Evolutionary conservation across 208 protist genomes (phyloP), one percentile per base, ranked within the genome.

Genomic region (Leishmania tarentolae): DNA sequence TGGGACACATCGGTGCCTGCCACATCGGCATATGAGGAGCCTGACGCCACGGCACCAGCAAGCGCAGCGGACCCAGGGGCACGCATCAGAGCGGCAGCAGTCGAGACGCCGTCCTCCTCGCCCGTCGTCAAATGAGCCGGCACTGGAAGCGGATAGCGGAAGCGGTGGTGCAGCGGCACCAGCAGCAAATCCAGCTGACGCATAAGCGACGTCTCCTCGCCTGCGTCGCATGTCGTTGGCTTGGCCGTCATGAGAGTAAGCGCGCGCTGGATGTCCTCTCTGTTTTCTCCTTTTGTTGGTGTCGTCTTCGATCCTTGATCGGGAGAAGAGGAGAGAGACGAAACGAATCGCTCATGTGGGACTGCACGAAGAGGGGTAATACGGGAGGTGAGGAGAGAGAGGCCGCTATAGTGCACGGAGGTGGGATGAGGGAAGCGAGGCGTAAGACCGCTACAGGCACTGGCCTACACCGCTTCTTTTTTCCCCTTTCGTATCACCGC

Each of bases 161-260:
- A 92, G 9, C 69, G 78, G 53, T 90, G 89, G 15, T 87, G 75
- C 35, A 94, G 56, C 0, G 87, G 89, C 19, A 87, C 86, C 0
- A 93, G 83, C 3, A 92, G 79, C 78, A 91, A 37, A 77, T 95
- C 90, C 40, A 95, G 79, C 61, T 92, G 78, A 19, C 83, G 83
- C 69, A 78, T 80, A 6, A 92, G 24, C 35, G 68, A 73, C 8
- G 70, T 52, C 66, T 83, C 78, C 47, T 86, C 85, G 35, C 78
- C 56, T 40, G 78, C 71, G 46, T n/a, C 40, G 11, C 57, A 15
- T 13, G 53, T 19, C n/a, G 7, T 46, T 24, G 75, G 21, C 42
- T 76, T 80, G 7, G 66, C 40, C 19, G 75, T 17, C 83, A 86
- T 82, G 28, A 31, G 21, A 19, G 28, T 28, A 73, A 35, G 24